Base-by-base conservation (phyloP, 1,139 yeast species). In the Hansenula anomala region DNA sequence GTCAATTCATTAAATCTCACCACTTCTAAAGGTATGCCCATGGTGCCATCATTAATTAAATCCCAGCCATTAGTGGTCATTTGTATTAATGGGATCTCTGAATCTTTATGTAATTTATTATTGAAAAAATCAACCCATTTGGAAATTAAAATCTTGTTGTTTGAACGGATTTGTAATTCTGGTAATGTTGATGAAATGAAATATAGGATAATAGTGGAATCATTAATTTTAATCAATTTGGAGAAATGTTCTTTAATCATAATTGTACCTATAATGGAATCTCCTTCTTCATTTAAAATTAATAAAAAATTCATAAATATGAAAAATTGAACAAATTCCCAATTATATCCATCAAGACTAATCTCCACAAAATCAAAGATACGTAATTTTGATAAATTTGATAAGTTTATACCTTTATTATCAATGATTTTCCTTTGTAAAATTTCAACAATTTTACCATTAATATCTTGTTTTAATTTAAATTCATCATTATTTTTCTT, bases 1-100 rank as follows among this genome's bases (percentile, higher is more conserved):
- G 67, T 55, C 19, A 66, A 43, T 17, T 63, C 61, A 35, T 67
- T 60, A 42, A 67, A 69, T 33, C 59, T 58, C 25, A 60, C 46
- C 6, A 73, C 61, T 28, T 73, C 72, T 1, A 51, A 43, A 1
- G 80, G 77, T 4, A 75, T 50, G 17, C 54, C 49, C 4, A 61
- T 20, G 9, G 22, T 43, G 9, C 39, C 18, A 14, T 36, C 33
- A 26, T 43, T 36, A 28, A 67, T 46, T 16, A 68, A 45, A 12
- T 54, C 53, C 80, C 83, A 75, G 1, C 71, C 72, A 44, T 72
- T 78, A 1, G 73, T 63, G 1, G 84, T 72, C 43, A 76, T 57
- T 50, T 75, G 78, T 33, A 61, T 61, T 22, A 73, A 47, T 9
- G 75, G 69, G 2, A 71, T 56, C 1, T 46, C 46, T 14, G 44